phyloP scores from a whole-genome alignment of 2,329 filamentous ascomycete genomes.

The Cercospora janseana region DNA sequence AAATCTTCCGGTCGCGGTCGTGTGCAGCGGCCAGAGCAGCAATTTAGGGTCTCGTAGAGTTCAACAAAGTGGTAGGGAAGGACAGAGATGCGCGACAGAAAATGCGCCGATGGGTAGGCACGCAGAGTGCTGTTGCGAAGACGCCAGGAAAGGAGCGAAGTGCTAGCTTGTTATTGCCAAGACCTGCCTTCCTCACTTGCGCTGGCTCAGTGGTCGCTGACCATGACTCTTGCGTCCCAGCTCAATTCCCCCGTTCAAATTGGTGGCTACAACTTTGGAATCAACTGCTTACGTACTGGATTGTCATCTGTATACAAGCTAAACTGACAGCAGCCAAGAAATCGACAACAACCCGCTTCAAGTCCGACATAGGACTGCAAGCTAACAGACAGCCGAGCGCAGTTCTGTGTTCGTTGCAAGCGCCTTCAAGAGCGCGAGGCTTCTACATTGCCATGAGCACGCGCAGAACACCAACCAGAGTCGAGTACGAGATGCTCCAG shows the following conservation, averaged over 20 bases:
- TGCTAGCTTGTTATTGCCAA: background rate
- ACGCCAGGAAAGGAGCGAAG: conserved; percentile 1
- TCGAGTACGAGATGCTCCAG: background rate
- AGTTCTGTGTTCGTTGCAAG: background rate
- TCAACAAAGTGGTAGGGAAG: too few species aligned
- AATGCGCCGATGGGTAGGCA: background rate
- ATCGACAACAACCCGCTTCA: too few species aligned
- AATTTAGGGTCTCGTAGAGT: too few species aligned
- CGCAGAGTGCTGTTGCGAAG: background rate
- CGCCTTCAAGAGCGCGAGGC: background rate
- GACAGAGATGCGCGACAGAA: background rate
- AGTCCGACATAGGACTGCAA: background rate
- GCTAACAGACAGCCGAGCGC: background rate
- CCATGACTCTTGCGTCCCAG: too few species aligned
- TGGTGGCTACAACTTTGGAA: too few species aligned
- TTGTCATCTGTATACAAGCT: too few species aligned
- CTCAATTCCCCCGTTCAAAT: too few species aligned
- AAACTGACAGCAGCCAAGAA: too few species aligned
- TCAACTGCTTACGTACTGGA: too few species aligned
- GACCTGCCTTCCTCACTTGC: background rate
- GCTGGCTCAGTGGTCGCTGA: too few species aligned
- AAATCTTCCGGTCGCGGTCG: too few species aligned
- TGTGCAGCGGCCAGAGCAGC: too few species aligned
- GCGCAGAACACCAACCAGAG: background rate
- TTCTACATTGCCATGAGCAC: background rate